Evolutionary conservation across 2,329 filamentous ascomycete species (phyloP).

Genomic region (Didymella exigua): DNA sequence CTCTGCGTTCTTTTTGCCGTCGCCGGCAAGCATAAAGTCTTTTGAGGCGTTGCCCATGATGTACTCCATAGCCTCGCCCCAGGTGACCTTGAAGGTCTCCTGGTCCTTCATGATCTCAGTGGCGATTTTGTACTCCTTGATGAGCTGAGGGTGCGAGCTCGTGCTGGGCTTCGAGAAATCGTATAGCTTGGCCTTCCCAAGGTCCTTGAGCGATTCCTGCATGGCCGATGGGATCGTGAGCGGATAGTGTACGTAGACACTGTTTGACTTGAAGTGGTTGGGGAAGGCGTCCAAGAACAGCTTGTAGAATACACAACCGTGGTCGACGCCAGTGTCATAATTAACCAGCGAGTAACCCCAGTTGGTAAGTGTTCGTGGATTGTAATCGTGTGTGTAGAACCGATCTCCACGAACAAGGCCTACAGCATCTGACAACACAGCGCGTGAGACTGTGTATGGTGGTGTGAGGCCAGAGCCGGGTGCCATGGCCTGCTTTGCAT

Average conservation of each 20-base stretch:
- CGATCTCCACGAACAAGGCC: constrained; percentile 78
- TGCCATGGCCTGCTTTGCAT: constrained; percentile 72
- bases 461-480: constrained; percentile 74
- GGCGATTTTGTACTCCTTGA: constrained; percentile 66
- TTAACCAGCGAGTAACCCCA: constrained; percentile 81
- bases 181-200: constrained; percentile 72
- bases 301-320: constrained; percentile 86
- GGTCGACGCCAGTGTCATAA: constrained; percentile 74
- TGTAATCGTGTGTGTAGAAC: constrained; percentile 76
- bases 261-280: constrained; percentile 76
- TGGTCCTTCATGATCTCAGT: constrained; percentile 66
- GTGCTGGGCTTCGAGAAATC: constrained; percentile 67
- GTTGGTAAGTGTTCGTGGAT: constrained; percentile 75
- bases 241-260: constrained; percentile 82
- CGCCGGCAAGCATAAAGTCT: constrained; percentile 60
- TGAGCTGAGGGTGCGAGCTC: constrained; percentile 54
- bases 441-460: constrained; percentile 76
- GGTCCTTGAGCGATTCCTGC: constrained; percentile 68
- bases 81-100: constrained; percentile 67
- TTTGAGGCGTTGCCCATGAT: constrained; percentile 64
- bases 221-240: constrained; percentile 75
- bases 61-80: constrained; percentile 67
- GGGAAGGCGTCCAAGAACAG: constrained; percentile 81
- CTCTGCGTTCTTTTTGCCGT: constrained; percentile 39
- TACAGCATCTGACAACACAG: constrained; percentile 78